Base-by-base conservation (phyloP, 2,329 filamentous ascomycete species). In the Pseudophaeomoniella oleicola region DNA sequence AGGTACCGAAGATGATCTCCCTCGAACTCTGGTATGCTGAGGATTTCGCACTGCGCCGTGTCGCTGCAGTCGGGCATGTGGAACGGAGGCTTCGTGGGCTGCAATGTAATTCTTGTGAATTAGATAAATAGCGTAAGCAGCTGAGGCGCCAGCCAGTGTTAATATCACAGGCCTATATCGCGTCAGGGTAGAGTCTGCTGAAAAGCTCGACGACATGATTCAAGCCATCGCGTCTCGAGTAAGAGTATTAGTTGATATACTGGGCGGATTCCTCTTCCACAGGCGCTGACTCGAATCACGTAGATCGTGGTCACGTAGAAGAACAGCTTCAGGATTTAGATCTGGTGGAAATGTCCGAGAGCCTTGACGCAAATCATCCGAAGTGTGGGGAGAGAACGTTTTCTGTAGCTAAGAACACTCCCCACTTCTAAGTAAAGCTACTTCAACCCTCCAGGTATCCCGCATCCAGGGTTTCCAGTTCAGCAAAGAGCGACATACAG, bases 91-190 rank as follows among this genome's bases (percentile, higher is more conserved):
- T 4, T 18, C 13, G 13, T 22, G 19, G 4, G 51, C 37, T 3
- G 50, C 45, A 15, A 50, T 19, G 30, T 59, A 37, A 34, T 52
- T 48, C 37, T 53, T 56, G 37, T 54, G 57, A 16, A 60, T 52
- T 30, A 59, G 57, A 11, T 60, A 47, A 27, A 63, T 43, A n/a
- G 58, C 58, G 39, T 58, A 61, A 12, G 60, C 54, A 19, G 58
- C 56, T 30, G 55, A 57, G 29, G 60, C 50, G 6, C 59, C 59
- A 27, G 59, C 56, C 29, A 60, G 49, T n/a, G 61, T 46, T 46
- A 59, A 60, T 16, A 62, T 46, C 19, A 55, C 45, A 16, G 59
- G 59, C 35, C 57, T 58, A 37, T 61, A 61, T 37, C 56, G 57
- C 37, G 55, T 14, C 13, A 34, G 10, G 6, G 32, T 5, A 12